Conservation (phyloP, 305 asterid genomes). For the Fraxinus baroniana region DNA sequence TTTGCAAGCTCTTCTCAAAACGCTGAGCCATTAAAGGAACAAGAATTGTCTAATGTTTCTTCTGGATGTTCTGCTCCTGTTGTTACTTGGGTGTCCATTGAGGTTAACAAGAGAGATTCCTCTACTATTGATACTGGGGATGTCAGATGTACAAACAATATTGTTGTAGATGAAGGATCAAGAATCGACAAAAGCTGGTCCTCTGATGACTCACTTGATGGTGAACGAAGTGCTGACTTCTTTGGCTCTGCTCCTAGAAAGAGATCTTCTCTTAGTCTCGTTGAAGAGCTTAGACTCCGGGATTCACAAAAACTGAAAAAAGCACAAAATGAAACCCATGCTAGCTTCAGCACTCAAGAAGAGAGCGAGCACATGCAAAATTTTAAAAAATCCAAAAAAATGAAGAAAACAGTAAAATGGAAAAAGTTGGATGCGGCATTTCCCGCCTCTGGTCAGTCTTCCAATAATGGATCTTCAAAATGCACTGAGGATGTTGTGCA, state of each 20-base stretch:
- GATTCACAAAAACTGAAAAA: conserved; percentile 32
- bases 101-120: conserved; percentile 41
- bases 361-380: conserved; percentile 28
- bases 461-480: conserved; percentile 28
- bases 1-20: conserved; percentile 33
- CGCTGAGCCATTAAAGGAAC: conserved; percentile 39
- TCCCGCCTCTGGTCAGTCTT: conserved; percentile 33
- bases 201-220: conserved; percentile 47
- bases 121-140: conserved; percentile 37
- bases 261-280: conserved; percentile 40
- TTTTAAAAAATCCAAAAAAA: conserved; percentile 32
- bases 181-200: conserved; percentile 52
- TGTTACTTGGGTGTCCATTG: conserved; percentile 45
- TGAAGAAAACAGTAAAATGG: conserved; percentile 44
- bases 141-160: conserved; percentile 28
- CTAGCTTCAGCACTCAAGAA: conserved; percentile 41
- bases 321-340: conserved; percentile 27
- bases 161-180: conserved; percentile 53
- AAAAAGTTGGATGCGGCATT: conserved; percentile 39
- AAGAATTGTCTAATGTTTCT: conserved; percentile 44
- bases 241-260: conserved; percentile 37
- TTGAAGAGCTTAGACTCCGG: conserved; percentile 46
- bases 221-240: conserved; percentile 37
- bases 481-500: conserved; percentile 34
- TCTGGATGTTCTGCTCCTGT: conserved; percentile 61